phyloP scores from a whole-genome alignment of 305 asterid genomes.

The Fraxinus ornus region DNA sequence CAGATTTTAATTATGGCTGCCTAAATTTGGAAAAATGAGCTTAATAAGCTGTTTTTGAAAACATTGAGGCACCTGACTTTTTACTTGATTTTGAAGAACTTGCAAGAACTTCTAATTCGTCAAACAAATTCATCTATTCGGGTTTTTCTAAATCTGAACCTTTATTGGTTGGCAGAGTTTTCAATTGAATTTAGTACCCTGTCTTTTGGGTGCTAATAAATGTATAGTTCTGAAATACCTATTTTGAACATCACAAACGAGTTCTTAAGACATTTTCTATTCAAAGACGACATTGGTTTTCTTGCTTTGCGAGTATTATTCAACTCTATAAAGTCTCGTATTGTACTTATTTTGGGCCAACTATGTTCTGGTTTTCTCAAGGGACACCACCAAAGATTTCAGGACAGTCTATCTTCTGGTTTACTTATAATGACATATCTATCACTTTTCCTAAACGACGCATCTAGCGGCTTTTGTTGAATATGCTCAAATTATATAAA shows the following conservation, averaged over 20 bases:
- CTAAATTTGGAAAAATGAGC: constrained; percentile 1
- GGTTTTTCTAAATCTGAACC: not conserved
- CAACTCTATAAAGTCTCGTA: not conserved
- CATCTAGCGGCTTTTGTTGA: not conserved
- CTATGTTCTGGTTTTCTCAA: not conserved
- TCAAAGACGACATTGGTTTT: not conserved
- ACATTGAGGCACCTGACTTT: not conserved
- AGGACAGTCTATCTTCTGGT: not conserved
- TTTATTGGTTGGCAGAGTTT: not conserved
- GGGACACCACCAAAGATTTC: not conserved
- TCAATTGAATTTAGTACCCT: not conserved
- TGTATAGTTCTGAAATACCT: not conserved
- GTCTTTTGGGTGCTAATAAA: not conserved
- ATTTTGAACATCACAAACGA: not conserved
- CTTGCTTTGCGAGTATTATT: not conserved
- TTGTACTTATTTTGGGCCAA: not conserved
- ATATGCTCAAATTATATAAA: not conserved
- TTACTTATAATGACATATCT: not conserved
- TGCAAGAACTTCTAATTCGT: not conserved
- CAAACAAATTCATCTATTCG: not conserved
- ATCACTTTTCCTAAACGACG: not conserved
- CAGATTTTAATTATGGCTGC: not conserved
- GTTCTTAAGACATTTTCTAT: not conserved
- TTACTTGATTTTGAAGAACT: not conserved
- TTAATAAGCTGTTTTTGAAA: not conserved